Percentiles rank a stretch among this genome's conserved stretches.
These are phyloP conservation scores for Naganishia sp. DNA, from an alignment of 1,284 basidiomycete species.

Conservation along the genomic window DNA sequence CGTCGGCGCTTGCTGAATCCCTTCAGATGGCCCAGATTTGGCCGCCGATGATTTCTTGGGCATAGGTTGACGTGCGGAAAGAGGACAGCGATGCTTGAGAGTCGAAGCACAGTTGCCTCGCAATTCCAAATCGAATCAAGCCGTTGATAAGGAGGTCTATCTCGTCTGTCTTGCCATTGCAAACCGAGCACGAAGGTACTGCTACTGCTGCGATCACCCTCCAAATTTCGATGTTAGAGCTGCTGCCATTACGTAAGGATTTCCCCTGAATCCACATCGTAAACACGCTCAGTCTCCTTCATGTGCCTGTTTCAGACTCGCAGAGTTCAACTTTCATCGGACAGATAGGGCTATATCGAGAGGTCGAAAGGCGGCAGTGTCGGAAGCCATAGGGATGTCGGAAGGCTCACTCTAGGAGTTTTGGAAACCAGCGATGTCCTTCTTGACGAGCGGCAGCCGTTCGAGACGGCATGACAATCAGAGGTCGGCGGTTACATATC, in stretches of 20 bases:
- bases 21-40: slow-evolving; percentile 7
- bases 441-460: slow-evolving; percentile 4
- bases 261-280: not conserved
- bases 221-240: not conserved
- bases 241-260: not conserved
- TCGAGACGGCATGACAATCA: not conserved
- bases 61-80: not conserved
- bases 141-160: not conserved
- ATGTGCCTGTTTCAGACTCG: not conserved
- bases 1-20: slow-evolving; percentile 22
- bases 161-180: not conserved
- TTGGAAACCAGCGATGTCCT: not conserved
- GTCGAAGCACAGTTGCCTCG: no score
- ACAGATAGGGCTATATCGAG: not conserved
- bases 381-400: no score
- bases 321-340: not conserved
- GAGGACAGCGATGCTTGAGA: not conserved
- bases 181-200: not conserved
- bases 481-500: slow-evolving; percentile 7
- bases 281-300: not conserved
- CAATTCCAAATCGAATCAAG: no score
- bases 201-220: not conserved
- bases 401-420: no score
- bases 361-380: not conserved
- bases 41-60: not conserved